Percentiles rank a stretch among this genome's conserved stretches.
These are phyloP conservation scores for Aspergillus sp. DNA, from an alignment of 2,329 filamentous ascomycete genomes.

Conservation along the genomic window DNA sequence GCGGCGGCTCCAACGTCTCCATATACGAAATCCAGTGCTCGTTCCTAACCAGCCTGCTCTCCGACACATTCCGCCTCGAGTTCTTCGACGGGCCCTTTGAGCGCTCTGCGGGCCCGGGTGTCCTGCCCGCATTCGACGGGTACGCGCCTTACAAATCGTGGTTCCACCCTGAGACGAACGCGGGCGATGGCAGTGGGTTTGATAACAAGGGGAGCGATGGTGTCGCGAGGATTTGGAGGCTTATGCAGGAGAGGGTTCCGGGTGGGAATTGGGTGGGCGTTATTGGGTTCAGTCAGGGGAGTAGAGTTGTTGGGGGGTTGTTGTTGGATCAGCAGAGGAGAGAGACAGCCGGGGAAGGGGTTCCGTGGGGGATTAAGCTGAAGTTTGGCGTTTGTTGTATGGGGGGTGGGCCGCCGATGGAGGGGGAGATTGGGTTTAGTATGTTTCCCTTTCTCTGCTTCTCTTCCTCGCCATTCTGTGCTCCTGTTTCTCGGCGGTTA, in stretches of 20 bases:
- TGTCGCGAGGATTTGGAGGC: constrained; percentile 23
- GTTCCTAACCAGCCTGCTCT: constrained; percentile 21
- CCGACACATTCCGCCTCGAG: constrained; percentile 23
- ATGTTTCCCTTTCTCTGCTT: not conserved
- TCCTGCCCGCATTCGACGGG: constrained; percentile 27
- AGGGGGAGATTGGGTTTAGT: constrained; percentile 24
- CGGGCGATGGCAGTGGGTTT: constrained; percentile 27
- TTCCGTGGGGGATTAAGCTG: constrained; percentile 6
- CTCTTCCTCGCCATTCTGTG: not conserved
- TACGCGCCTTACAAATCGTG: constrained; percentile 26
- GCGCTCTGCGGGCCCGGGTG: constrained; percentile 23
- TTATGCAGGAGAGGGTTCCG: constrained; percentile 22
- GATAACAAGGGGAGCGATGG: constrained; percentile 23
- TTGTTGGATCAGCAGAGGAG: constrained; percentile 29
- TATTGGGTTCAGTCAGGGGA: constrained; percentile 31
- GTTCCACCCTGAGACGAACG: constrained; percentile 22
- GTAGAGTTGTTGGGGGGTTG: constrained; percentile 23
- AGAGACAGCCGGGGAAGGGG: not conserved
- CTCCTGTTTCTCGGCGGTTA: not conserved
- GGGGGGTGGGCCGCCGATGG: constrained; percentile 27
- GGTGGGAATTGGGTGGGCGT: constrained; percentile 26
- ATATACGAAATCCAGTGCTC: constrained; percentile 28
- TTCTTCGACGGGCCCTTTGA: constrained; percentile 29
- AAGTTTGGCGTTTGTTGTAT: constrained; percentile 28
- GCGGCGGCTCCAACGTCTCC: constrained; percentile 24